Percentiles rank a stretch among this genome's conserved stretches.
phyloP scores from a whole-genome alignment of 2,329 filamentous ascomycete genomes.

The Cryphonectria japonica region DNA sequence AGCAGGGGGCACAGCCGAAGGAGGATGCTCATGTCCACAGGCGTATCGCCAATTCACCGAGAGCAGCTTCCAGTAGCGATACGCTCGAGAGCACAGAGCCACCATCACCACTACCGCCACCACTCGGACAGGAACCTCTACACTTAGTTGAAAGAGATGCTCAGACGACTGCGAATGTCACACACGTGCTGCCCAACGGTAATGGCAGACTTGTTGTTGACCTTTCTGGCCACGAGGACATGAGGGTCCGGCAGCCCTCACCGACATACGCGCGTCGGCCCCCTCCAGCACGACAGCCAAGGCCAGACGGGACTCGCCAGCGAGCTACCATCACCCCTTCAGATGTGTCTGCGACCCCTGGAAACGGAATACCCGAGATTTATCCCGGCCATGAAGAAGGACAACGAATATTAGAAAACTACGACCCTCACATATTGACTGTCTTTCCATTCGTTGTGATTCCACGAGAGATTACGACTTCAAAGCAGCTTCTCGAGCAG shows the following conservation, averaged over 20 bases:
- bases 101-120: not conserved
- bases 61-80: not conserved
- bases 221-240: not conserved
- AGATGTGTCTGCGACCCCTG: not conserved
- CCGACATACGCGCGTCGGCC: not conserved
- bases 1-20: not conserved
- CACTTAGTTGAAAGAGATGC: not conserved
- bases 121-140: not conserved
- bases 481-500: slow-evolving; percentile 42
- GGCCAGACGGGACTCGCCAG: not conserved
- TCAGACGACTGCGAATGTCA: not conserved
- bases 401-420: slow-evolving; percentile 44
- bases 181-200: not conserved
- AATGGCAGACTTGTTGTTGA: not conserved
- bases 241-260: not conserved
- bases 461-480: slow-evolving; percentile 40
- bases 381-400: slow-evolving; percentile 40
- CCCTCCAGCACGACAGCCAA: not conserved
- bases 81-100: not conserved
- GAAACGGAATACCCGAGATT: not conserved
- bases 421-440: slow-evolving; percentile 39
- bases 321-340: not conserved
- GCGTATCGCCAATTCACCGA: not conserved
- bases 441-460: slow-evolving; percentile 53
- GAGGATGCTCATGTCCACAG: not conserved